phyloP scores from a whole-genome alignment of 176 grass and related monocot genomes.

The Oropetium thomaeum region DNA sequence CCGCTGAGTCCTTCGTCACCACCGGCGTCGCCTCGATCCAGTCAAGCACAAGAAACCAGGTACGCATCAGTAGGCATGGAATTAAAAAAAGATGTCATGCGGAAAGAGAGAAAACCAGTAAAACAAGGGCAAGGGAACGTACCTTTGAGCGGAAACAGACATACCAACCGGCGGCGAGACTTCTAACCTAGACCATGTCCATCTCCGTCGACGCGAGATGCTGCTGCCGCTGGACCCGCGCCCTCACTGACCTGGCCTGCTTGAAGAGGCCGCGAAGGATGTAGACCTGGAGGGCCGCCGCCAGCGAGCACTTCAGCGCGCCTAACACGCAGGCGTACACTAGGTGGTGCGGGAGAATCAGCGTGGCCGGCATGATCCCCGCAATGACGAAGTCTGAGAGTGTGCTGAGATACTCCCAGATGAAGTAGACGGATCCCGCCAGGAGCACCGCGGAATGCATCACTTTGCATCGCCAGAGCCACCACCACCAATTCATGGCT shows the following conservation, averaged over 20 bases:
- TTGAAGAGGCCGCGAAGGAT: neutral
- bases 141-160: neutral
- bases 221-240: neutral
- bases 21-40: too few relatives aligned
- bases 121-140: neutral
- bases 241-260: neutral
- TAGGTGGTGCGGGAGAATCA: too few relatives aligned
- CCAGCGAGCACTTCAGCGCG: neutral
- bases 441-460: too few relatives aligned
- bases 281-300: neutral
- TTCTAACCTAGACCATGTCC: neutral
- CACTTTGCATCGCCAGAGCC: too few relatives aligned
- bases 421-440: neutral
- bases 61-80: too few relatives aligned
- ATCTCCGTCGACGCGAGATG: neutral
- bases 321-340: too few relatives aligned
- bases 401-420: too few relatives aligned
- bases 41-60: too few relatives aligned
- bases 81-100: neutral
- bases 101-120: neutral
- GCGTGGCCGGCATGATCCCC: too few relatives aligned
- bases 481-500: too few relatives aligned
- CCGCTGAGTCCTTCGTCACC: too few relatives aligned
- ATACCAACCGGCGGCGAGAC: neutral
- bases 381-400: too few relatives aligned